Evolutionary conservation across 1,284 basidiomycete genomes (phyloP).

Genomic region (Naganishia sp.): DNA sequence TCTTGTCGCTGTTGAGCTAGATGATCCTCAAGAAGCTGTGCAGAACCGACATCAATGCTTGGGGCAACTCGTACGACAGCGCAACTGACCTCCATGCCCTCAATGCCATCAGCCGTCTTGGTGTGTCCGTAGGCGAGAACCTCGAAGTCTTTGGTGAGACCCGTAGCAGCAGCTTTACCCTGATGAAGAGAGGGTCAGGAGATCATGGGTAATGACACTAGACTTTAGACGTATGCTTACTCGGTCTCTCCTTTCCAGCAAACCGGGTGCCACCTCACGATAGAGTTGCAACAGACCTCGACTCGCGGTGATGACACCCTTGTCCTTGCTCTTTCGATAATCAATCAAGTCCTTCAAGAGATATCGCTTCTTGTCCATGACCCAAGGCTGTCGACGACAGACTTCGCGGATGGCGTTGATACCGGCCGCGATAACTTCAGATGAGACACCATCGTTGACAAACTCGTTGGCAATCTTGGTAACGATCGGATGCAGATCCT

Average conservation of each 20-base stretch:
- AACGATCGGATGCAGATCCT: constrained; percentile 84
- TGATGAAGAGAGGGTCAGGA: constrained; percentile 45
- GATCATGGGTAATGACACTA: constrained; percentile 24
- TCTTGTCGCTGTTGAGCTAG: constrained; percentile 66
- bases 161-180: constrained; percentile 84
- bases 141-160: constrained; percentile 61
- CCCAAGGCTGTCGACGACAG: constrained; percentile 90
- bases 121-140: constrained; percentile 78
- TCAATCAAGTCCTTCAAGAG: constrained; percentile 88
- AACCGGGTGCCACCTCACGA: constrained; percentile 89
- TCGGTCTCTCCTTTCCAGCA: constrained; percentile 86
- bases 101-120: constrained; percentile 76
- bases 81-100: constrained; percentile 75
- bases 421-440: constrained; percentile 93
- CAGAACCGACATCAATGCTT: not conserved
- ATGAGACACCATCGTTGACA: constrained; percentile 93
- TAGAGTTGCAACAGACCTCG: constrained; percentile 89
- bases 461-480: constrained; percentile 93
- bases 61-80: not conserved
- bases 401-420: constrained; percentile 94
- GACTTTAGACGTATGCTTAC: constrained; percentile 54
- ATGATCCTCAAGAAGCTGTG: constrained; percentile 82
- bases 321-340: constrained; percentile 93
- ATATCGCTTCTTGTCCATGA: constrained; percentile 81
- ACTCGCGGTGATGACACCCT: constrained; percentile 84